phyloP scores from a whole-genome alignment of 192 early-diverging fungal species.

The Backusella parvicylindrica region DNA sequence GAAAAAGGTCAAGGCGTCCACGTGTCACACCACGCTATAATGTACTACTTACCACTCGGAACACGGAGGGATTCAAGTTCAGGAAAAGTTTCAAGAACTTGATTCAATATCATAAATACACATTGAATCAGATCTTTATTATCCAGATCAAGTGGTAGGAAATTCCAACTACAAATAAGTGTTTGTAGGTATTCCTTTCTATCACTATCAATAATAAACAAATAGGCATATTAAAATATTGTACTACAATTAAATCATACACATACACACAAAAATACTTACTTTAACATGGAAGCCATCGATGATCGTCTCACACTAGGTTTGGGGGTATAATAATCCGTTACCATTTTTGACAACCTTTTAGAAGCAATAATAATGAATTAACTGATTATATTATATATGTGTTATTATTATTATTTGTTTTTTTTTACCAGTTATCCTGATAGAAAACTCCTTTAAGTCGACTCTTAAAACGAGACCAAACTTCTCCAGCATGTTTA shows the following conservation, averaged over 20 bases:
- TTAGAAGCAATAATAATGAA: not conserved
- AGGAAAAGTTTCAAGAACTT: constrained; percentile 49
- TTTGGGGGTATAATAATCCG: constrained; percentile 21
- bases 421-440: constrained; percentile 13
- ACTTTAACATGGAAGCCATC: constrained; percentile 10
- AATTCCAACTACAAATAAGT: constrained; percentile 65
- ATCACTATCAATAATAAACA: constrained; percentile 25
- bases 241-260: not conserved
- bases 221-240: not conserved
- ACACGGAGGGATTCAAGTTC: constrained; percentile 56
- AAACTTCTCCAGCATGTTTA: constrained; percentile 4
- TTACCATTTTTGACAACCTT: constrained; percentile 21
- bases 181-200: constrained; percentile 41
- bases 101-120: constrained; percentile 65
- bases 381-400: no score
- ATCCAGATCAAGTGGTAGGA: constrained; percentile 59
- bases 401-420: no score
- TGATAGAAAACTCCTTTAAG: constrained; percentile 18
- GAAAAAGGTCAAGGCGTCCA: constrained; percentile 8
- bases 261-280: not conserved
- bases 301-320: constrained; percentile 14
- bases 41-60: constrained; percentile 39
- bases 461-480: constrained; percentile 11
- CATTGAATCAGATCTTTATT: constrained; percentile 65
- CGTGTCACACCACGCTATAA: not conserved